Base-by-base conservation (phyloP, 192 early-diverging fungal species). In the Funneliformis mosseae region DNA sequence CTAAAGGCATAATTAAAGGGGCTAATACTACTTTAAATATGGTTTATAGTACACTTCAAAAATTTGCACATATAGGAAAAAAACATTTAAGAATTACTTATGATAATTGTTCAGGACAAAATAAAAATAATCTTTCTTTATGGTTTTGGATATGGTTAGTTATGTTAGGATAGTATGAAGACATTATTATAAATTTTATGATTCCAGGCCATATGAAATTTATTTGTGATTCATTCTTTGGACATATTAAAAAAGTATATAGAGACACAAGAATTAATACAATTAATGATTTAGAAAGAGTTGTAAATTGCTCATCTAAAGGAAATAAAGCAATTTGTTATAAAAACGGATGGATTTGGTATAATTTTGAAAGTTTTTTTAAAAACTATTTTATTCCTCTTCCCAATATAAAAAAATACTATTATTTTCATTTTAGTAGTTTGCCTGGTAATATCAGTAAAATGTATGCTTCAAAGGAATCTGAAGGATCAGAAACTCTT, bases 41-140 rank as follows among this genome's bases (percentile, higher is more conserved):
- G 12, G 28, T 55, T 12, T 76, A 76, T 33, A 16, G 27, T 43
- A 6, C 41, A 7, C 9, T 76, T 60, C 14, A 33, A 43, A 28
- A 28, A 75, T 42, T 59, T 46, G 55, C 25, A 21, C 0, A 3
- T 21, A 9, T 18, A 8, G 27, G 18, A 45, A 61, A 43, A 77
- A 77, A 61, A 77, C 60, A 48, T 46, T 60, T 46, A 27, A 43
- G 48, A 23, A 55, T 73, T 46, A 73, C 48, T 33, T 74, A 45
- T 74, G 25, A 74, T 25, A 76, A 76, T 59, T 33, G 33, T 33
- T 0, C 33, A 33, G 33, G 33, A 33, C 33, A 76, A 76, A 76
- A 76, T 21, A 76, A 61, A 38, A 76, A 76, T 76, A 76, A 63
- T n/a, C 16, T 43, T 4, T 45, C 39, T 4, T 27, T 76, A 62